Base-by-base conservation (phyloP, 108 stramenopile species). In the Conticribra weissflogii region DNA sequence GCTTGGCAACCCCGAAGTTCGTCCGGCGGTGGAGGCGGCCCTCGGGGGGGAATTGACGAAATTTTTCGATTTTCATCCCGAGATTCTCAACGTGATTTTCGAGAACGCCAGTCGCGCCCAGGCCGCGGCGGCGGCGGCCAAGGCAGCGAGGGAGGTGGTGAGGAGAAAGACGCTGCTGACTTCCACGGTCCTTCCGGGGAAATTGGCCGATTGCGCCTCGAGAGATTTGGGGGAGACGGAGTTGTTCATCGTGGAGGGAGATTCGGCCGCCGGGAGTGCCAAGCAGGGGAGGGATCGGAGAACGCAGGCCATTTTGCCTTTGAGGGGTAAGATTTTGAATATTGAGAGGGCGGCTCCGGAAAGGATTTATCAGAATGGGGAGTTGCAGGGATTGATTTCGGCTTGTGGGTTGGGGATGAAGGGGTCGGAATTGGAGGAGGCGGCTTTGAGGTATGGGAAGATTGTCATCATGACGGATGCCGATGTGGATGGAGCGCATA, bases 391-490 rank as follows among this genome's bases (percentile, higher is more conserved):
- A 16, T 68, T 98, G 22, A 96, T 98, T 53, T 90, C 89, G 23
- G 97, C 97, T 7, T 68, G 96, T 45, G 97, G 97, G 12, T 69
- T 98, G 55, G 95, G 94, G 16, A 82, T 97, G 30, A 96, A 96
- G 68, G 94, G 94, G 31, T 69, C 88, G 8, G 90, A 91, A 23
- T 91, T 97, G 60, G 89, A 97, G 36, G 60, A 72, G 18, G 67
- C 65, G 32, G 54, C 86, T 9, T 83, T 97, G 16, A 81, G 97
- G 28, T 91, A 91, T 78, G 85, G 86, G 71, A 78, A 90, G 55
- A 91, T 98, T 64, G 81, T 98, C 22, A 88, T 98, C 67, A 98
- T 98, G 97, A 98, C 97, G 3, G 97, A 98, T 82, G 97, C 97
- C 9, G 97, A 98, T 83, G 97, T 98, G 24, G 97, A 98, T 75